Evolutionary conservation across 2,329 filamentous ascomycete species (phyloP).

Genomic region (Rutstroemia sydowiana): DNA sequence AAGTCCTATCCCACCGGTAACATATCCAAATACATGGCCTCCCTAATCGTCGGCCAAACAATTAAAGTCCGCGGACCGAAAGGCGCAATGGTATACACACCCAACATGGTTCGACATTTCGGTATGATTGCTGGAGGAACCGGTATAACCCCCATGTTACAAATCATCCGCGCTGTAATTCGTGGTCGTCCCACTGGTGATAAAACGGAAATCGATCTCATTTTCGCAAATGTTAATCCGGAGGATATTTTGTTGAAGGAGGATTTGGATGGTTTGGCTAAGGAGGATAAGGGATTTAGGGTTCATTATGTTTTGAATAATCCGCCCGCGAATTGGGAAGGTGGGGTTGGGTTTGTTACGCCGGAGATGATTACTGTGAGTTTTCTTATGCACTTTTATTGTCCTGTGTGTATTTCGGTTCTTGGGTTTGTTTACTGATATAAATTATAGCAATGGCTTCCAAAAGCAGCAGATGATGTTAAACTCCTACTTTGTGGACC

Average conservation of each 20-base stretch:
- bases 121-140: constrained; percentile 98
- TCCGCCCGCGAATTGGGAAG: constrained; percentile 84
- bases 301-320: constrained; percentile 96
- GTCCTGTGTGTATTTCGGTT: no score
- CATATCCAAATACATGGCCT: constrained; percentile 89
- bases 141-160: constrained; percentile 97
- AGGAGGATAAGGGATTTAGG: constrained; percentile 72
- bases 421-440: no score
- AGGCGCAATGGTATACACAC: constrained; percentile 94
- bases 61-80: constrained; percentile 94
- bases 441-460: constrained; percentile 59
- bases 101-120: constrained; percentile 93
- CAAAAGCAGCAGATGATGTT: constrained; percentile 75
- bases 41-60: constrained; percentile 71
- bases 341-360: constrained; percentile 91
- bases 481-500: constrained; percentile 94
- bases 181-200: constrained; percentile 73
- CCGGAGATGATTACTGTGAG: constrained; percentile 86
- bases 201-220: constrained; percentile 82
- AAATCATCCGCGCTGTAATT: constrained; percentile 86
- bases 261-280: constrained; percentile 73
- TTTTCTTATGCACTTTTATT: constrained; percentile 13
- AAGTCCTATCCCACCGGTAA: constrained; percentile 97
- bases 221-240: constrained; percentile 92
- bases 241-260: constrained; percentile 92